Conservation (phyloP, 2,329 filamentous ascomycete species). For the Coniella lustricola region DNA sequence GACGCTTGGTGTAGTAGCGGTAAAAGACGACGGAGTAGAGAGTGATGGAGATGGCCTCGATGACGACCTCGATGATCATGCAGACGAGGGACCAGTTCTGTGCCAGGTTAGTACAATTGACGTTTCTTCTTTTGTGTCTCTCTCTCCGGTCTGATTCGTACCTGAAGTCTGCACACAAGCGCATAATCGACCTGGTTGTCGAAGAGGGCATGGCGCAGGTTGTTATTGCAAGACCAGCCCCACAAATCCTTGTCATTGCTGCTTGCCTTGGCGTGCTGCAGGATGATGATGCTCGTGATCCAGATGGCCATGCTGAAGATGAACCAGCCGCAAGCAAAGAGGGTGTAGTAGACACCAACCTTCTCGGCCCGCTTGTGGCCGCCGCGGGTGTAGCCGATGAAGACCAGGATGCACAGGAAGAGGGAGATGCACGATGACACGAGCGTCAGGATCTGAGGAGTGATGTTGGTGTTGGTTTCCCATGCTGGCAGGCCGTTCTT, state of each 20-base stretch:
- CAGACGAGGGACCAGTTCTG: constrained; percentile 95
- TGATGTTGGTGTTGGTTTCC: constrained; percentile 70
- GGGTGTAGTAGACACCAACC: constrained; percentile 88
- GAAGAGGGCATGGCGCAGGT: constrained; percentile 72
- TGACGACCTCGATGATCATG: constrained; percentile 91
- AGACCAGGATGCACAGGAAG: constrained; percentile 68
- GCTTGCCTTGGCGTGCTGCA: constrained; percentile 70
- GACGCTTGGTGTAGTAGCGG: constrained; percentile 93
- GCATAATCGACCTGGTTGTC: constrained; percentile 76
- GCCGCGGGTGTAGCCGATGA: constrained; percentile 79
- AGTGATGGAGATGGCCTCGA: constrained; percentile 83
- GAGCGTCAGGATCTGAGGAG: constrained; percentile 85
- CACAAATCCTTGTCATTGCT: constrained; percentile 82
- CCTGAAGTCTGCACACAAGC: constrained; percentile 83
- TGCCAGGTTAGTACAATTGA: no score
- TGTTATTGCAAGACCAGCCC: constrained; percentile 96
- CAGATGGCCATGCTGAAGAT: constrained; percentile 89
- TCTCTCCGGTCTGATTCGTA: constrained; percentile 32
- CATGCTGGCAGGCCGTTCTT: constrained; percentile 80
- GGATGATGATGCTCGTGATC: constrained; percentile 75
- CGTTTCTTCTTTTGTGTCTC: no score
- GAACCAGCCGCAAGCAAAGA: constrained; percentile 91
- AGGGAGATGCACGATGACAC: constrained; percentile 75
- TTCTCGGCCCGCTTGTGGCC: constrained; percentile 88
- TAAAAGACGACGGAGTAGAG: constrained; percentile 96